These are phyloP conservation scores for Solioccasus polychromus DNA, from an alignment of 768 basidiomycete species.

Conservation along the genomic window DNA sequence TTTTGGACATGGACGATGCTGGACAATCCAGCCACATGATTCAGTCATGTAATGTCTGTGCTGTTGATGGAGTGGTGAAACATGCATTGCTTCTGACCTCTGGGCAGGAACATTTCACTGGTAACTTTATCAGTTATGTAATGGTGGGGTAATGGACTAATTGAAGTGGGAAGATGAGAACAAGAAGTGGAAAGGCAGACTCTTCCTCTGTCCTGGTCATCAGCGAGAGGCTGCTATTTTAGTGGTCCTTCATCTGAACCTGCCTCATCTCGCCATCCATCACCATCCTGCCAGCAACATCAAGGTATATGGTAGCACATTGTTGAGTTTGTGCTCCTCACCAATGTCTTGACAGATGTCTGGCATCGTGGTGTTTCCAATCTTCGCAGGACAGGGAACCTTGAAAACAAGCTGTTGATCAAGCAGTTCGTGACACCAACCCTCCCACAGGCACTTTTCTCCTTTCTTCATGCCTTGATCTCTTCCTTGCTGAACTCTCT, in stretches of 20 bases:
- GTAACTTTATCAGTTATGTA: no score
- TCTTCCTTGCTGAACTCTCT: slow-evolving; percentile 48
- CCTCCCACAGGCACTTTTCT: slow-evolving; percentile 43
- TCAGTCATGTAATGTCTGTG: no score
- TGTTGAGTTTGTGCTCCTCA: not conserved
- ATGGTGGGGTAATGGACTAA: no score
- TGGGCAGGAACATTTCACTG: no score
- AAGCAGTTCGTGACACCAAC: slow-evolving; percentile 41
- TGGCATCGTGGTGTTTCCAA: slow-evolving; percentile 35
- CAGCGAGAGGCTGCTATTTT: slow-evolving; percentile 12
- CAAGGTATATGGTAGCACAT: slow-evolving; percentile 9
- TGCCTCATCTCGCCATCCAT: not conserved
- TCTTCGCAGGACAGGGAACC: slow-evolving; percentile 60
- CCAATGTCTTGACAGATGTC: not conserved
- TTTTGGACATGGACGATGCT: no score
- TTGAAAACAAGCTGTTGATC: slow-evolving; percentile 32
- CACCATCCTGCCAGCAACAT: not conserved
- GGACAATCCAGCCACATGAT: no score
- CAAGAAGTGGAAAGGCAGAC: slow-evolving; percentile 19
- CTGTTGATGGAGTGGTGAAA: no score
- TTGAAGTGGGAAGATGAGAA: slow-evolving; percentile 15
- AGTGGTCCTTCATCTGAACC: slow-evolving; percentile 1
- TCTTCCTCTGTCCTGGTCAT: slow-evolving; percentile 10
- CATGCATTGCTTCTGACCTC: no score
- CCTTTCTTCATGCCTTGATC: slow-evolving; percentile 48